These are phyloP conservation scores for Pestalotiopsis sp. DNA, from an alignment of 2,329 filamentous ascomycete genomes.

Conservation along the genomic window DNA sequence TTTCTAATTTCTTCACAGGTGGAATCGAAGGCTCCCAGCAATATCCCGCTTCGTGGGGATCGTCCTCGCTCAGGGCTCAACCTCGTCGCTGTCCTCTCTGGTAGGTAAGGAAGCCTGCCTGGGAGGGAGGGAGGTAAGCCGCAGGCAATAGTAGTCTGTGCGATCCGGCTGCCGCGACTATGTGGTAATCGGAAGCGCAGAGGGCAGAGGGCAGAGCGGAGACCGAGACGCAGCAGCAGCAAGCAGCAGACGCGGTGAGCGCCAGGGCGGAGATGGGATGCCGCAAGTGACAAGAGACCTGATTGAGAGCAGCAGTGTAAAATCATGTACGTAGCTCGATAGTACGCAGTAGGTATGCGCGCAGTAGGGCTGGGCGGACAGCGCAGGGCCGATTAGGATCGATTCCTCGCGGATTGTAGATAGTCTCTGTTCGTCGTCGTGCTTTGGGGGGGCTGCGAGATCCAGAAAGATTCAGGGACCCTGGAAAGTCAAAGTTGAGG, in stretches of 20 bases:
- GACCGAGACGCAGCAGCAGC: not conserved
- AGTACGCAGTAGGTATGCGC: not conserved
- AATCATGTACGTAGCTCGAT: not conserved
- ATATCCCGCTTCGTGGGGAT: conserved; percentile 4
- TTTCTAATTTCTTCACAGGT: conserved; percentile 13
- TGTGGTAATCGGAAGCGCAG: not conserved
- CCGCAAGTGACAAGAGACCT: not conserved
- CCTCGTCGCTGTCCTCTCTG: not conserved
- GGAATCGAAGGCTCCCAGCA: conserved; percentile 2
- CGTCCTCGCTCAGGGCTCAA: conserved; percentile 7
- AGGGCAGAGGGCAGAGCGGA: not conserved
- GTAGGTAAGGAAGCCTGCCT: not conserved
- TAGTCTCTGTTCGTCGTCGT: not conserved
- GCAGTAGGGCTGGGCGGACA: not conserved
- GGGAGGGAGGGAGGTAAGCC: not conserved
- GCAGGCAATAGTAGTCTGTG: not conserved
- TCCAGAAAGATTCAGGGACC: conserved; percentile 4
- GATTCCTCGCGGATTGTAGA: not conserved
- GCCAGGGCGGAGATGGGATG: conserved; percentile 1
- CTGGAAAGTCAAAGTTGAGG: conserved; percentile 8
- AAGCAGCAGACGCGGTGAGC: not conserved
- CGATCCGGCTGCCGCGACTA: conserved; percentile 1
- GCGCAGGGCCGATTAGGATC: not conserved
- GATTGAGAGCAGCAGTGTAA: not conserved
- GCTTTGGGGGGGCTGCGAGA: not conserved